Evolutionary conservation across 106 monocot species (phyloP).

Genomic region (Acorus gramineus): DNA sequence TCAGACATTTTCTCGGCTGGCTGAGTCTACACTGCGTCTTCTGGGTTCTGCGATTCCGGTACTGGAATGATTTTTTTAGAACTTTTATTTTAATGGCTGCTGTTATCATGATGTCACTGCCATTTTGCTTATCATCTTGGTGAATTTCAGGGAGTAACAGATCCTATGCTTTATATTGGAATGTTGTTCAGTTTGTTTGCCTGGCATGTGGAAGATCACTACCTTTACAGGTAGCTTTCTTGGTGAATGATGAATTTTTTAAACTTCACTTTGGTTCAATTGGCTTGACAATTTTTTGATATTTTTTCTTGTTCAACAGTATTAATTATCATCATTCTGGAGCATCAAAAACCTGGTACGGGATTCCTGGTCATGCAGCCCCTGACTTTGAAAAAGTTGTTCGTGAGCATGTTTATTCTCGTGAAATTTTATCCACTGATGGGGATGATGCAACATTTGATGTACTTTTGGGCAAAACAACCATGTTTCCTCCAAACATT

Average conservation of each 20-base stretch:
- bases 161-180: slow-evolving; percentile 97
- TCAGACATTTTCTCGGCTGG: slow-evolving; percentile 65
- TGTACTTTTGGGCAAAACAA: slow-evolving; percentile 81
- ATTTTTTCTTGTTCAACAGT: slow-evolving; percentile 20
- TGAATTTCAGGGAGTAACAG: slow-evolving; percentile 79
- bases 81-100: not conserved
- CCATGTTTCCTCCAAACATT: slow-evolving; percentile 88
- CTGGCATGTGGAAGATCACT: slow-evolving; percentile 99
- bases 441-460: slow-evolving; percentile 77
- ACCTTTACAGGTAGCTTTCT: slow-evolving; percentile 63
- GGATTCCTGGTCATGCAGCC: slow-evolving; percentile 82
- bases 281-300: no score
- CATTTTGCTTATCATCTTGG: slow-evolving; percentile 4
- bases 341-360: slow-evolving; percentile 96
- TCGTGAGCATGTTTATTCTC: slow-evolving; percentile 51
- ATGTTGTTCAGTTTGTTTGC: slow-evolving; percentile 99
- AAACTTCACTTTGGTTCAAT: no score
- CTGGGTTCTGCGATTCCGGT: slow-evolving; percentile 66
- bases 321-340: slow-evolving; percentile 99
- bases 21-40: slow-evolving; percentile 58
- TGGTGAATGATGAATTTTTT: no score
- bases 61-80: slow-evolving; percentile 9
- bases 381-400: slow-evolving; percentile 67
- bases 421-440: slow-evolving; percentile 48
- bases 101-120: not conserved